Evolutionary conservation across 2,329 filamentous ascomycete species (phyloP).

Genomic region (Chaetomium strumarium): DNA sequence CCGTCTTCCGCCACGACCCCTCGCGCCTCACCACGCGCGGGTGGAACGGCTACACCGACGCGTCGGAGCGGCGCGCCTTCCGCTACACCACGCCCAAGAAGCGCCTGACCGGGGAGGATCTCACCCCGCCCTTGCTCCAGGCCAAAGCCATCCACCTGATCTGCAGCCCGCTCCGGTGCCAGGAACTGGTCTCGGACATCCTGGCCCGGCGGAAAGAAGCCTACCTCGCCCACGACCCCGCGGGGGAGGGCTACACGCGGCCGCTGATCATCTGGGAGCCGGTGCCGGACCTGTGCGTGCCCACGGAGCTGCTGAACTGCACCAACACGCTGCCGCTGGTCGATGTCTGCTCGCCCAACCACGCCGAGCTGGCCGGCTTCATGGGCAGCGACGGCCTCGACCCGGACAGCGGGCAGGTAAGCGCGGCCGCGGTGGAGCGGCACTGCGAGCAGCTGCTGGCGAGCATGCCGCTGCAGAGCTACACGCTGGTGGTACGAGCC

Average conservation of each 20-base stretch:
- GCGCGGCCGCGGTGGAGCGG: conserved; percentile 46
- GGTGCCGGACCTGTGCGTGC: conserved; percentile 78
- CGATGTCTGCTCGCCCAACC: conserved; percentile 71
- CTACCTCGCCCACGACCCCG: conserved; percentile 6
- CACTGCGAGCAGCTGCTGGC: conserved; percentile 57
- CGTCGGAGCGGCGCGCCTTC: conserved; percentile 67
- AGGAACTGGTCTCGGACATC: conserved; percentile 69
- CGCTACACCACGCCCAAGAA: conserved; percentile 83
- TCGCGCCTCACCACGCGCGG: conserved; percentile 75
- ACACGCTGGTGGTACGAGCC: conserved; percentile 62
- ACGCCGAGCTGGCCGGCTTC: conserved; percentile 79
- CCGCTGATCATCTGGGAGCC: conserved; percentile 93
- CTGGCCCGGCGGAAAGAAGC: conserved; percentile 44
- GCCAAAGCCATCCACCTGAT: conserved; percentile 82
- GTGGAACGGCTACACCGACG: conserved; percentile 78
- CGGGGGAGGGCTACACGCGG: conserved; percentile 35
- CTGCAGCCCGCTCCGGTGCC: conserved; percentile 72
- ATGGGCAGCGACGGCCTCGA: conserved; percentile 60
- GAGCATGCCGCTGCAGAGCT: conserved; percentile 58
- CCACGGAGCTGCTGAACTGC: conserved; percentile 59
- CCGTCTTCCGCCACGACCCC: conserved; percentile 59
- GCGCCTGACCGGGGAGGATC: conserved; percentile 66
- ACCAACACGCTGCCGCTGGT: conserved; percentile 57
- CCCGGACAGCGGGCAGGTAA: conserved; percentile 49
- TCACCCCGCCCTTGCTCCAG: conserved; percentile 59